Percentiles rank a stretch among this genome's conserved stretches.
phyloP scores from a whole-genome alignment of 176 grass and related monocot species.

The Carex parvula region DNA sequence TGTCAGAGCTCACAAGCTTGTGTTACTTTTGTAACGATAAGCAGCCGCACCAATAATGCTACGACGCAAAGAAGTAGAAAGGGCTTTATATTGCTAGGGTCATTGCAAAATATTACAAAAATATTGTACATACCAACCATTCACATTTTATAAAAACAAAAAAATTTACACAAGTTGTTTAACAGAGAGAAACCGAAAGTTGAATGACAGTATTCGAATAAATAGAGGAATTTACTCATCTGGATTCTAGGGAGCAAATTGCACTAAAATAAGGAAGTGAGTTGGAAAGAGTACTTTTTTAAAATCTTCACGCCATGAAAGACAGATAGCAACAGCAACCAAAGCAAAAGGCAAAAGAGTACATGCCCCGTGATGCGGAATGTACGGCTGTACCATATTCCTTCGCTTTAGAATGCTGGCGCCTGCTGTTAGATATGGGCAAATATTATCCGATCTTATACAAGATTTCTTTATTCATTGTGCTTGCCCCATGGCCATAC shows the following conservation, averaged over 20 bases:
- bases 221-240: background rate
- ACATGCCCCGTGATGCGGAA: constrained; percentile 25
- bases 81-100: no score
- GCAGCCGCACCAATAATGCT: background rate
- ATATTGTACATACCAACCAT: no score
- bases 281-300: background rate
- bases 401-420: constrained; percentile 8
- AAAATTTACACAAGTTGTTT: background rate
- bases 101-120: no score
- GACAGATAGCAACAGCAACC: background rate
- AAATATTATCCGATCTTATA: constrained; percentile 6
- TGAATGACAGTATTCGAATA: background rate
- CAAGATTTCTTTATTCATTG: background rate
- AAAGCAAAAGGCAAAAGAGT: background rate
- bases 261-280: background rate
- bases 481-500: background rate
- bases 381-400: constrained; percentile 29
- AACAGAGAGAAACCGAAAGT: background rate
- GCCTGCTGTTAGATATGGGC: background rate
- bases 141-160: no score
- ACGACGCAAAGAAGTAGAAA: background rate
- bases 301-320: constrained; percentile 31
- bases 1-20: background rate
- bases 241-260: background rate
- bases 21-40: background rate